Evolutionary conservation across 140 eudicot species (phyloP).

Genomic region (Senecio squalidus): DNA sequence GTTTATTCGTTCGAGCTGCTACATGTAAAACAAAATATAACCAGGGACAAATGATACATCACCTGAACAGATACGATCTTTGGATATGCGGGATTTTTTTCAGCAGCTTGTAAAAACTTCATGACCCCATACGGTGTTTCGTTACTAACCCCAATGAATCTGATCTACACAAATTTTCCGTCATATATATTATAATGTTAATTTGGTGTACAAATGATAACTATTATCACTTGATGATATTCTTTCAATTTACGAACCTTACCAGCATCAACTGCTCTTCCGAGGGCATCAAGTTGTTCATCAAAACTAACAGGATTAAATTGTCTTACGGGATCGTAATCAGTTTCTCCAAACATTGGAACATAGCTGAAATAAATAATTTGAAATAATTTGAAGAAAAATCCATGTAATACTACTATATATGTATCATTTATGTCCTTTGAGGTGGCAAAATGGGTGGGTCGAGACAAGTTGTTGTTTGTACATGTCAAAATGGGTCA

Average conservation of each 20-base stretch:
- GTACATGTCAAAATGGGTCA: no score
- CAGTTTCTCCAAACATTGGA: constrained; percentile 98
- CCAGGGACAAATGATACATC: constrained; percentile 7
- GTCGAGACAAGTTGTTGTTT: no score
- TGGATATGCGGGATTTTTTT: constrained; percentile 33
- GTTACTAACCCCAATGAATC: constrained; percentile 87
- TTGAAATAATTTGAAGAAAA: neutral
- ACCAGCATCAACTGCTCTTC: constrained; percentile 84
- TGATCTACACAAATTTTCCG: constrained; percentile 46
- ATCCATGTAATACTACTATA: neutral
- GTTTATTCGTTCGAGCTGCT: no score
- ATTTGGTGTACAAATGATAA: neutral
- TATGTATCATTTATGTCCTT: no score
- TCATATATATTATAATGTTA: neutral
- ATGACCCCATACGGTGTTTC: constrained; percentile 96
- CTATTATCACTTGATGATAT: neutral
- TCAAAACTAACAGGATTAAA: constrained; percentile 53
- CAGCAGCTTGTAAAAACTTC: constrained; percentile 79
- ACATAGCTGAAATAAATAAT: constrained; percentile 61
- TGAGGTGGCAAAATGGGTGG: no score
- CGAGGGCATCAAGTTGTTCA: constrained; percentile 75
- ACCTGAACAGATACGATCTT: constrained; percentile 88
- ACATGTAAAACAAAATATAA: constrained; percentile 15
- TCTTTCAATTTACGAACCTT: constrained; percentile 54
- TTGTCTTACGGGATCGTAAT: constrained; percentile 57